These are phyloP conservation scores for Eucalyptus polyanthemos DNA, from an alignment of 345 rosid genomes.

Conservation along the genomic window DNA sequence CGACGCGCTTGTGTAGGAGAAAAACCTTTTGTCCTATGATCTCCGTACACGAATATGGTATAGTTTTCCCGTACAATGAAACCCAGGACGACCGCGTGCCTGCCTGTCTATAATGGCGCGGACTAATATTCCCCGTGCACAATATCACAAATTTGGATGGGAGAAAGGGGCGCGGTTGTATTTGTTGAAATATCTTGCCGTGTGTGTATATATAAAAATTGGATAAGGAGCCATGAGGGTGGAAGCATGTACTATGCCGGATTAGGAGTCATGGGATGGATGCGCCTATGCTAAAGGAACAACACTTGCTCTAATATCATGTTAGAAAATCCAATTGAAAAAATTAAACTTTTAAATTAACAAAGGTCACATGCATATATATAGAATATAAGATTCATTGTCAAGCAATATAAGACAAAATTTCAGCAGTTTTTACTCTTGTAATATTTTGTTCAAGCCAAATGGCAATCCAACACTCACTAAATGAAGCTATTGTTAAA, in stretches of 20 bases:
- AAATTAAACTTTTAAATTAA: not conserved
- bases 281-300: not conserved
- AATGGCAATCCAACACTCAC: not conserved
- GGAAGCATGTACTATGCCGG: not conserved
- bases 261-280: not conserved
- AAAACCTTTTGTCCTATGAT: not conserved
- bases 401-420: no score
- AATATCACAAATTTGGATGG: not conserved
- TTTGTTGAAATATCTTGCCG: not conserved
- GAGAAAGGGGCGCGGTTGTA: not conserved
- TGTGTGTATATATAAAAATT: no score
- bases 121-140: not conserved
- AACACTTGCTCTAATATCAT: not conserved
- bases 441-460: not conserved
- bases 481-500: not conserved
- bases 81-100: not conserved
- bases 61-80: not conserved
- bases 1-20: not conserved
- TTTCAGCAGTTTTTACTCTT: no score
- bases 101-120: not conserved
- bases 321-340: fast-evolving
- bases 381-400: not conserved
- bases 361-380: fast-evolving
- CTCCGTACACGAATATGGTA: not conserved
- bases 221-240: no score